A percentile compares a stretch with the other conserved stretches of the same genome.
These are phyloP conservation scores for Mycena crocata DNA, from an alignment of 768 basidiomycete genomes.

Conservation along the genomic window DNA sequence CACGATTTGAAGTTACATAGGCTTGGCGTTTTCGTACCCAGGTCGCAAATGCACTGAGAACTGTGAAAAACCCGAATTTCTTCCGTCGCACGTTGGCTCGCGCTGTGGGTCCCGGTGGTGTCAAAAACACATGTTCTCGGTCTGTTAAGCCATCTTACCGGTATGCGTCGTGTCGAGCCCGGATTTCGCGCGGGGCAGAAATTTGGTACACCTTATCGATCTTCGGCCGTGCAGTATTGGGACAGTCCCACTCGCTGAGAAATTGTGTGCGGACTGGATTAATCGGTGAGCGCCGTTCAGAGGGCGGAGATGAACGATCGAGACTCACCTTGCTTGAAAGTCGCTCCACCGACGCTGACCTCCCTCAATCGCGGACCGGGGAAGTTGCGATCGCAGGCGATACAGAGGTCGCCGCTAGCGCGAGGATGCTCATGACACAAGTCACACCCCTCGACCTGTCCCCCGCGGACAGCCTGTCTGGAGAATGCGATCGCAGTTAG, in stretches of 20 bases:
- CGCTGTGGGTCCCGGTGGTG: constrained; percentile 40
- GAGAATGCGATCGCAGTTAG: constrained; percentile 11
- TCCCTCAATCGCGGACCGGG: constrained; percentile 60
- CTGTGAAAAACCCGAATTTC: constrained; percentile 72
- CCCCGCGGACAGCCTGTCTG: constrained; percentile 65
- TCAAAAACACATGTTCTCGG: constrained; percentile 8
- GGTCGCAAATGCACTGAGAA: constrained; percentile 75
- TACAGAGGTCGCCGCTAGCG: constrained; percentile 58
- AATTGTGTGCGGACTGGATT: constrained; percentile 60
- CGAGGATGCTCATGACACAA: constrained; percentile 62
- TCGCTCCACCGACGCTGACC: constrained; percentile 56
- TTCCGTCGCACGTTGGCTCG: constrained; percentile 51
- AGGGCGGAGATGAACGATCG: constrained; percentile 26
- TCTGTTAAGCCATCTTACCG: constrained; percentile 49
- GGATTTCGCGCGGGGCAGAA: constrained; percentile 53
- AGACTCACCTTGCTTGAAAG: constrained; percentile 64
- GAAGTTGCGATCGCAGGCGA: constrained; percentile 60
- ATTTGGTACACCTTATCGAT: constrained; percentile 72
- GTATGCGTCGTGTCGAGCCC: constrained; percentile 60
- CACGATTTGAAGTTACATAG: constrained; percentile 72
- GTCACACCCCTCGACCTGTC: constrained; percentile 61
- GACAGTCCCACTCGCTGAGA: constrained; percentile 65
- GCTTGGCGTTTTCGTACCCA: constrained; percentile 63
- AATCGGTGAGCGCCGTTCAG: constrained; percentile 2
- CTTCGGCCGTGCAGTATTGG: constrained; percentile 45